A percentile compares a stretch with the other conserved stretches of the same genome.
phyloP scores from a whole-genome alignment of 805 yeast species.

The Candida succiphila region DNA sequence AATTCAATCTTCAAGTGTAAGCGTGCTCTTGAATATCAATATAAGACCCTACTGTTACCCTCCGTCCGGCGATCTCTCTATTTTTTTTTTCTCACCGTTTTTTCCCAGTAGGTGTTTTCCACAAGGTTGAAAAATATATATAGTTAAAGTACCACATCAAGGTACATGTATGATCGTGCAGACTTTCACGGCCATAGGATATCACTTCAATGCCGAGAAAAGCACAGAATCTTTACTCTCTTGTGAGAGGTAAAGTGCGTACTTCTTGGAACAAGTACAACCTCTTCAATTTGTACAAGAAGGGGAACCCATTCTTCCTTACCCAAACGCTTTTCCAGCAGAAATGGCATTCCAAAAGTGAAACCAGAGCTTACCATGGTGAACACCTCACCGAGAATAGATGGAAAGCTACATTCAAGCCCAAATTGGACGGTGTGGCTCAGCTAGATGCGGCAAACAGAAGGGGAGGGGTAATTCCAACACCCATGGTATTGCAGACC shows the following conservation, averaged over 20 bases:
- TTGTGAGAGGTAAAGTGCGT: conserved; percentile 44
- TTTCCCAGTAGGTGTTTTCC: too few species aligned
- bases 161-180: too few species aligned
- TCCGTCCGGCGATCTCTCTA: background rate
- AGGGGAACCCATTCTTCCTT: conserved; percentile 41
- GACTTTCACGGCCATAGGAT: too few species aligned
- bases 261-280: conserved; percentile 89
- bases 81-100: background rate
- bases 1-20: too few species aligned
- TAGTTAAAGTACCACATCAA: too few species aligned
- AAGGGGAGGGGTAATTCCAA: conserved; percentile 43
- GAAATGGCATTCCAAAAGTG: conserved; percentile 85
- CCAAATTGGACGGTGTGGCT: conserved; percentile 74
- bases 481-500: conserved; percentile 85
- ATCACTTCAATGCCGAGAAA: conserved; percentile 26
- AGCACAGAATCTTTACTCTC: conserved; percentile 19
- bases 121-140: too few species aligned
- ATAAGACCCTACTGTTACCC: too few species aligned
- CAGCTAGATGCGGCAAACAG: conserved; percentile 76
- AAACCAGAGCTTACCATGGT: conserved; percentile 92
- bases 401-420: conserved; percentile 63
- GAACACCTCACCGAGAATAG: conserved; percentile 81
- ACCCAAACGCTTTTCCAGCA: conserved; percentile 78
- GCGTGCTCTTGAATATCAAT: too few species aligned
- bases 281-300: conserved; percentile 79